Percentiles rank a stretch among this genome's conserved stretches.
Evolutionary conservation across 768 basidiomycete genomes (phyloP).

Genomic region (Dentipellis sp.): DNA sequence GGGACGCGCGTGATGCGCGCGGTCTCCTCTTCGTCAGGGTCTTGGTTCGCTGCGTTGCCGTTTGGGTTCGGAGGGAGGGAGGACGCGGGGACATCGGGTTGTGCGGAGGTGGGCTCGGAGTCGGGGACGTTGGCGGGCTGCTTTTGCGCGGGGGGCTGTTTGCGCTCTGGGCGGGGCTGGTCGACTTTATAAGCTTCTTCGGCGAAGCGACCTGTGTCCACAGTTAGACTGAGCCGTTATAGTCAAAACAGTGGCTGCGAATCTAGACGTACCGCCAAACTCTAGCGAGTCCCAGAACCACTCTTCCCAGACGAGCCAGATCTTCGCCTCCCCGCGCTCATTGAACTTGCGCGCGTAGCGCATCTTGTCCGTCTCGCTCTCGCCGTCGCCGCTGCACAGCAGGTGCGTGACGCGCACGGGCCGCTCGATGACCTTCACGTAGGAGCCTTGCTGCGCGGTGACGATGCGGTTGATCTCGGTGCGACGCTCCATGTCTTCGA

Average conservation of each 20-base stretch:
- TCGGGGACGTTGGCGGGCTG: background rate
- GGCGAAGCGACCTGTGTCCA: slow-evolving; percentile 7
- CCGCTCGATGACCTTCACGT: slow-evolving; percentile 67
- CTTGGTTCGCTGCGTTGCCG: background rate
- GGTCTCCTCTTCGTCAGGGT: slow-evolving; percentile 45
- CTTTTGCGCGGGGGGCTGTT: background rate
- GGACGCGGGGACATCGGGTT: background rate
- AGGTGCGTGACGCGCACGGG: slow-evolving; percentile 81
- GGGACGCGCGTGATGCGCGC: slow-evolving; percentile 51
- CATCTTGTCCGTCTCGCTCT: slow-evolving; percentile 67
- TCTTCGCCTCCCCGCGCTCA: slow-evolving; percentile 56
- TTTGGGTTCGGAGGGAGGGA: background rate
- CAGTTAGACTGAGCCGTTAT: background rate
- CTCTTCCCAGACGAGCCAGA: slow-evolving; percentile 85
- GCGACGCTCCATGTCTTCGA: slow-evolving; percentile 51
- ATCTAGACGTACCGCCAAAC: slow-evolving; percentile 46
- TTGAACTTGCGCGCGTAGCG: slow-evolving; percentile 71
- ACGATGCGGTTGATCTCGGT: slow-evolving; percentile 57
- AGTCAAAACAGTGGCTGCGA: background rate
- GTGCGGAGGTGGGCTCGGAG: background rate
- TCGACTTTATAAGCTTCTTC: slow-evolving; percentile 10
- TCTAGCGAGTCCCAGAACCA: slow-evolving; percentile 94
- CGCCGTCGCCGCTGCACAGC: slow-evolving; percentile 60
- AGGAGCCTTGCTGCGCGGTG: slow-evolving; percentile 51
- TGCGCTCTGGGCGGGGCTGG: slow-evolving; percentile 11